Percentiles rank a stretch among this genome's conserved stretches.
Conservation (phyloP, 441 rosid species). For the Pelargonium fulgidum region DNA sequence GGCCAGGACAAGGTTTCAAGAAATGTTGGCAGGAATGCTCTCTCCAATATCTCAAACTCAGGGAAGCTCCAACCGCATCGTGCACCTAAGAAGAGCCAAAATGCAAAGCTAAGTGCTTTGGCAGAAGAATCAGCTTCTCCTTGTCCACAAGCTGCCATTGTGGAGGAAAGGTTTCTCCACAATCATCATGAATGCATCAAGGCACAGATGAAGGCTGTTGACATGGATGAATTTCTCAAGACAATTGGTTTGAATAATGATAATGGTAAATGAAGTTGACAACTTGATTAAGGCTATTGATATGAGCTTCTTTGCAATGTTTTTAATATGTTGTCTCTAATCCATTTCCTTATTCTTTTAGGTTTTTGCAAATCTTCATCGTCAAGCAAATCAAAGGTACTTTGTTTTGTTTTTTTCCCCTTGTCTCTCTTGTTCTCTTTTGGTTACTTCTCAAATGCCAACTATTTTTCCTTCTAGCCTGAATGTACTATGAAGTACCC, state of each 20-base stretch:
- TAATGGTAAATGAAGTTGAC: conserved; percentile 23
- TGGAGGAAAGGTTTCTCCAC: conserved; percentile 45
- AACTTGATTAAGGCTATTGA: background rate
- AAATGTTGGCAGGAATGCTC: conserved; percentile 34
- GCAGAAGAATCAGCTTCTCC: conserved; percentile 33
- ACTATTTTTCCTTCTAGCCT: conserved; percentile 15
- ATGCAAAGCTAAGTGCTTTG: conserved; percentile 24
- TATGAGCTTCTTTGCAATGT: background rate
- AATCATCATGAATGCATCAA: conserved; percentile 50
- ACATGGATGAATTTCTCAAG: conserved; percentile 30
- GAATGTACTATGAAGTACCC: conserved; percentile 26
- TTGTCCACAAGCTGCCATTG: too few species aligned
- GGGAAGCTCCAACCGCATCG: conserved; percentile 27
- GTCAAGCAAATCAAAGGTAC: conserved; percentile 19
- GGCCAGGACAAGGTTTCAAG: conserved; percentile 24
- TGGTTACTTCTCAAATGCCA: background rate
- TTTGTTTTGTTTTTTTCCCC: background rate
- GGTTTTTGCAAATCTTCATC: conserved; percentile 25
- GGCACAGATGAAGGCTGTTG: conserved; percentile 31
- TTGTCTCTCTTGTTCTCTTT: too few species aligned
- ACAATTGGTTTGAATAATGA: conserved; percentile 36
- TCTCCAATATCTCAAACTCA: conserved; percentile 57
- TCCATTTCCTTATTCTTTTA: conserved; percentile 8
- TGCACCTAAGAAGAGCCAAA: conserved; percentile 31
- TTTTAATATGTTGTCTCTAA: background rate